phyloP scores from a whole-genome alignment of 768 basidiomycete species.

The Crassisporium funariophilum region DNA sequence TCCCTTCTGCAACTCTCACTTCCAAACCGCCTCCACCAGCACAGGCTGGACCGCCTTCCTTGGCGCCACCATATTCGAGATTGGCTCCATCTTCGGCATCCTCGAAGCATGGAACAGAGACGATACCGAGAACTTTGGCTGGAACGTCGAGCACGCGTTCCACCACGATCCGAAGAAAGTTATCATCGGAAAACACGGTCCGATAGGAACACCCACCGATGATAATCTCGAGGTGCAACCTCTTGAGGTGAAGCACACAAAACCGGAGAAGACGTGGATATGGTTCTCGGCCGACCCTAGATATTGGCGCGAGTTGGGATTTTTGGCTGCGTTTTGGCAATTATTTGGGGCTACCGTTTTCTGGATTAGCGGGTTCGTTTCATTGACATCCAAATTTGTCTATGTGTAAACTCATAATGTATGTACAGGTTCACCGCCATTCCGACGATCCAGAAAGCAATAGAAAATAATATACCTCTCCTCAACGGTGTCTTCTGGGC shows the following conservation, averaged over 20 bases:
- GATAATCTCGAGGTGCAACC: too few species aligned
- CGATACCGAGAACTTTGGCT: too few species aligned
- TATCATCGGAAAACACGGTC: not conserved
- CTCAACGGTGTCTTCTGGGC: conserved; percentile 59
- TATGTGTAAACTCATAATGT: not conserved
- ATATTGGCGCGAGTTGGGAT: conserved; percentile 48
- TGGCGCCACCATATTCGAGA: conserved; percentile 62
- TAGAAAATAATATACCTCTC: conserved; percentile 28
- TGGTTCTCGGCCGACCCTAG: conserved; percentile 40
- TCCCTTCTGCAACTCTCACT: conserved; percentile 38
- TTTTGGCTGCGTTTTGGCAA: conserved; percentile 52
- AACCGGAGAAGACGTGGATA: conserved; percentile 29
- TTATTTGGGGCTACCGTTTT: conserved; percentile 59
- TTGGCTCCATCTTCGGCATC: conserved; percentile 54
- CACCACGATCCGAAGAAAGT: conserved; percentile 9
- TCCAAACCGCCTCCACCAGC: conserved; percentile 31
- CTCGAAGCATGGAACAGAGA: conserved; percentile 57
- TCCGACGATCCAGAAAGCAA: conserved; percentile 35
- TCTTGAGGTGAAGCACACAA: too few species aligned
- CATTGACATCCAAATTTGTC: conserved; percentile 9
- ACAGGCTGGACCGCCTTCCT: conserved; percentile 53
- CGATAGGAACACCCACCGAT: too few species aligned
- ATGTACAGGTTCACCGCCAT: conserved; percentile 35
- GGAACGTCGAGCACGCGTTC: conserved; percentile 27
- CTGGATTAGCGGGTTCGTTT: conserved; percentile 53